Conservation (phyloP, 2,329 filamentous ascomycete genomes). For the Bertia moriformis region DNA sequence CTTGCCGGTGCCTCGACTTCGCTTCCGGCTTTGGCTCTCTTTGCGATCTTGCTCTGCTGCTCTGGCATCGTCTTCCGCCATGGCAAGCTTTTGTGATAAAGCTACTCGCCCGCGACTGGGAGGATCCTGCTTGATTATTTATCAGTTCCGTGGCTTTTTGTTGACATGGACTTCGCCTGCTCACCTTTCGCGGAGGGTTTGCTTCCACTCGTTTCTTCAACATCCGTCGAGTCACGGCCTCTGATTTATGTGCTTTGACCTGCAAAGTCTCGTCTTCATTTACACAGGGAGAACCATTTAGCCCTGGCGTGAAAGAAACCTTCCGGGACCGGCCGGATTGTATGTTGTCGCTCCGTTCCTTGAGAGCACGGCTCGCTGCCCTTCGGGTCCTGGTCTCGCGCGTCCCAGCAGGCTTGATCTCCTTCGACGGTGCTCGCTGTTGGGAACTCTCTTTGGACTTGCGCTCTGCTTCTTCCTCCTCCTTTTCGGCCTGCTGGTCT, state of each 20-base stretch:
- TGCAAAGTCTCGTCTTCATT: slow-evolving; percentile 15
- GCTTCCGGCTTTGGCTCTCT: slow-evolving; percentile 17
- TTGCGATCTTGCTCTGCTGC: slow-evolving; percentile 16
- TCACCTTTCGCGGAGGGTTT: background rate
- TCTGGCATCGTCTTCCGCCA: slow-evolving; percentile 23
- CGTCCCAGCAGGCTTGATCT: slow-evolving; percentile 2
- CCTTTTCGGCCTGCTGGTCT: slow-evolving; percentile 2
- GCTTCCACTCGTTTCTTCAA: background rate
- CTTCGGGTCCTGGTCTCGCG: background rate
- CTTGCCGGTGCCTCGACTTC: slow-evolving; percentile 10
- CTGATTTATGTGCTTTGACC: slow-evolving; percentile 14
- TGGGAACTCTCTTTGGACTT: slow-evolving; percentile 3
- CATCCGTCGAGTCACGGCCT: background rate
- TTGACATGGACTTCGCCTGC: too few species aligned
- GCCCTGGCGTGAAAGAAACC: slow-evolving; percentile 18
- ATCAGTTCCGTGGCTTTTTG: too few species aligned
- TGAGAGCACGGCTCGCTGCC: slow-evolving; percentile 13
- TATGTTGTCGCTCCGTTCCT: slow-evolving; percentile 19
- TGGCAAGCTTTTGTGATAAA: slow-evolving; percentile 25
- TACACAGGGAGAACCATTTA: slow-evolving; percentile 10
- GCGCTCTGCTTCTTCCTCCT: slow-evolving; percentile 2
- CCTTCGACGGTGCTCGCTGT: background rate
- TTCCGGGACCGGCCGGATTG: slow-evolving; percentile 15
- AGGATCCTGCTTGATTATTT: slow-evolving; percentile 13
- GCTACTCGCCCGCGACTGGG: too few species aligned